Percentiles rank a stretch among this genome's conserved stretches.
Conservation (phyloP, 2,329 filamentous ascomycete genomes). For the Dothideomycetes sp. region DNA sequence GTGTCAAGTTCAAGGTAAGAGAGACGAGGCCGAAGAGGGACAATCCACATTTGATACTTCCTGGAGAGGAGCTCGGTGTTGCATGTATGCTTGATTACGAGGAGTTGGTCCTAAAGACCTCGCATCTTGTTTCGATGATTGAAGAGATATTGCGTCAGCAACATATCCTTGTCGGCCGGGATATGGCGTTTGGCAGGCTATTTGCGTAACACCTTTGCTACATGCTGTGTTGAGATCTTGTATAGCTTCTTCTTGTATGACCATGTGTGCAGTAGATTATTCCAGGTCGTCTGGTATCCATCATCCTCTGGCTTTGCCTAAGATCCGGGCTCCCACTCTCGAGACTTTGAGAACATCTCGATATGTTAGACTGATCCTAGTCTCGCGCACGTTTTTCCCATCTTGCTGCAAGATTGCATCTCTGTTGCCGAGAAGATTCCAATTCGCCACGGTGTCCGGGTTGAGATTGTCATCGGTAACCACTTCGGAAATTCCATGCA, state of each 20-base stretch:
- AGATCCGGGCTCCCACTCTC: conserved; percentile 60
- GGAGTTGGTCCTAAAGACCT: conserved; percentile 60
- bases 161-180: conserved; percentile 4
- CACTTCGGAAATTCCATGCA: conserved; percentile 66
- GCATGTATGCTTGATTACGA: conserved; percentile 63
- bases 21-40: conserved; percentile 40
- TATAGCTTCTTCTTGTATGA: background rate
- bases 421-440: conserved; percentile 52
- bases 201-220: no score
- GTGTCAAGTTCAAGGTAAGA: conserved; percentile 57
- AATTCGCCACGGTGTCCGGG: conserved; percentile 54
- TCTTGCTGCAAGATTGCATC: conserved; percentile 31
- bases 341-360: conserved; percentile 79
- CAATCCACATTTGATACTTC: conserved; percentile 46
- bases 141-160: conserved; percentile 39
- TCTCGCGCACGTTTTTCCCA: conserved; percentile 49
- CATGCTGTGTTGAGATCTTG: no score
- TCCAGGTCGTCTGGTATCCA: background rate
- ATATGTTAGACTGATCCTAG: conserved; percentile 68
- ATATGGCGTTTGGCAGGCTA: no score
- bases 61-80: conserved; percentile 56
- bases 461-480: conserved; percentile 56
- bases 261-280: background rate
- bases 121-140: conserved; percentile 52
- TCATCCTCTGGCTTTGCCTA: conserved; percentile 30